These are phyloP conservation scores for Debaryomycetaceae sp. DNA, from an alignment of 1,139 yeast genomes.

Conservation along the genomic window DNA sequence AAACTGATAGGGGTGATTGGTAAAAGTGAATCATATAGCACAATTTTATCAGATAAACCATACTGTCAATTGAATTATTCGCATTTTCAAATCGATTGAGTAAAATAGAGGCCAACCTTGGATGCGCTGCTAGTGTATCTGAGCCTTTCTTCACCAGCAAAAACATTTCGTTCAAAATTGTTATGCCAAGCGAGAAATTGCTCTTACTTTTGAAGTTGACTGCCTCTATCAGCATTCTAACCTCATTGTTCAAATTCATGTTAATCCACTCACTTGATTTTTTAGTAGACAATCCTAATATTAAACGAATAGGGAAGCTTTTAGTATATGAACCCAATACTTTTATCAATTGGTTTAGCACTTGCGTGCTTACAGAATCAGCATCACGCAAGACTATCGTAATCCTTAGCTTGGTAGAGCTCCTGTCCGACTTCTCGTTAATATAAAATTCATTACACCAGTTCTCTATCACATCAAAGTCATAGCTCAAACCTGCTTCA, in stretches of 20 bases:
- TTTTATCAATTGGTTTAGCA: conserved; percentile 48
- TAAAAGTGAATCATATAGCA: conserved; percentile 69
- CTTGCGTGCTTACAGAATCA: conserved; percentile 52
- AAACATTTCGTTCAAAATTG: conserved; percentile 33
- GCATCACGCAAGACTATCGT: conserved; percentile 61
- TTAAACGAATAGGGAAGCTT: conserved; percentile 40
- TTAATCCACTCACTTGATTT: conserved; percentile 37
- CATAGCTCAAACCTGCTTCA: conserved; percentile 37
- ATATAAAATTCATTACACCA: conserved; percentile 31
- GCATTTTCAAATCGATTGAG: conserved; percentile 38
- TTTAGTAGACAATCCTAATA: conserved; percentile 53
- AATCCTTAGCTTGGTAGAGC: conserved; percentile 20
- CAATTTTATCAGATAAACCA: conserved; percentile 53
- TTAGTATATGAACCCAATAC: conserved; percentile 38
- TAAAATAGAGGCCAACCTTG: conserved; percentile 32
- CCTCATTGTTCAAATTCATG: conserved; percentile 28
- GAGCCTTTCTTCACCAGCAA: conserved; percentile 20
- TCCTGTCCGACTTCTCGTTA: conserved; percentile 8
- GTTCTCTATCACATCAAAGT: conserved; percentile 48
- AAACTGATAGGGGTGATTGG: conserved; percentile 60
- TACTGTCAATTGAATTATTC: conserved; percentile 50
- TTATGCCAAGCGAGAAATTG: conserved; percentile 37
- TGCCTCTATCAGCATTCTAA: conserved; percentile 31
- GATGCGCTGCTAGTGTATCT: conserved; percentile 16
- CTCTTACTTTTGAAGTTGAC: conserved; percentile 44